A percentile compares a stretch with the other conserved stretches of the same genome.
These are phyloP conservation scores for Epichloe glyceriae DNA, from an alignment of 2,329 filamentous ascomycete species.

Conservation along the genomic window DNA sequence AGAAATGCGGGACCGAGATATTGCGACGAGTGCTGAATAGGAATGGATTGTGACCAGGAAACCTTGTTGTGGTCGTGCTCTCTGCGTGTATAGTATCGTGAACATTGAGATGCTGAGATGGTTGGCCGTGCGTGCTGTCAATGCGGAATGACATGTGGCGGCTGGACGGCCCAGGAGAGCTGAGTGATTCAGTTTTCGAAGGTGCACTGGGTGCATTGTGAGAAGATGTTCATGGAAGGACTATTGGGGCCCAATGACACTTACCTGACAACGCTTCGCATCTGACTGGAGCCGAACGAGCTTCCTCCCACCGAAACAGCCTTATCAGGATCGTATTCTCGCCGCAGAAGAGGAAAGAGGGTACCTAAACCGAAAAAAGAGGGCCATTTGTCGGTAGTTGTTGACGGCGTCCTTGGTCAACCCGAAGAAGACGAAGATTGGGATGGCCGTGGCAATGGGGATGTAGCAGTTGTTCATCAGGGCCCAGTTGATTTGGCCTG, in stretches of 20 bases:
- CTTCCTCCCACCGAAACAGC: slow-evolving; percentile 8
- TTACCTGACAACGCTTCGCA: slow-evolving; percentile 12
- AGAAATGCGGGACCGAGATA: slow-evolving; percentile 12
- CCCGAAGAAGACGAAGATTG: slow-evolving; percentile 42
- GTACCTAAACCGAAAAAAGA: slow-evolving; percentile 28
- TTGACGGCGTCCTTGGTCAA: slow-evolving; percentile 40
- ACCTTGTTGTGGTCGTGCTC: background rate
- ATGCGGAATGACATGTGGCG: slow-evolving; percentile 10
- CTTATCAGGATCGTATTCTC: slow-evolving; percentile 26
- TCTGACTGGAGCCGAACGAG: slow-evolving; percentile 11
- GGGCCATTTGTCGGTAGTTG: slow-evolving; percentile 28
- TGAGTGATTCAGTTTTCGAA: slow-evolving; percentile 1
- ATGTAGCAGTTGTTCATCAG: slow-evolving; percentile 36
- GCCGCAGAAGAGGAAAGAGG: slow-evolving; percentile 28
- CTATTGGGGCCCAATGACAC: background rate
- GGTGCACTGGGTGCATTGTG: background rate
- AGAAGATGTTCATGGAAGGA: slow-evolving; percentile 4
- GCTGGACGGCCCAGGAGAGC: slow-evolving; percentile 10
- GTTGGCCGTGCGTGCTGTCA: slow-evolving; percentile 6
- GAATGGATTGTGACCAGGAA: slow-evolving; percentile 18
- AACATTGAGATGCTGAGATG: slow-evolving; percentile 5
- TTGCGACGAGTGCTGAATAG: slow-evolving; percentile 21
- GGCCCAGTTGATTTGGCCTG: slow-evolving; percentile 24
- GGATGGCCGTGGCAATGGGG: slow-evolving; percentile 30
- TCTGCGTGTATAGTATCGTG: background rate